phyloP scores from a whole-genome alignment of 441 rosid genomes.

The Populus hybrid region DNA sequence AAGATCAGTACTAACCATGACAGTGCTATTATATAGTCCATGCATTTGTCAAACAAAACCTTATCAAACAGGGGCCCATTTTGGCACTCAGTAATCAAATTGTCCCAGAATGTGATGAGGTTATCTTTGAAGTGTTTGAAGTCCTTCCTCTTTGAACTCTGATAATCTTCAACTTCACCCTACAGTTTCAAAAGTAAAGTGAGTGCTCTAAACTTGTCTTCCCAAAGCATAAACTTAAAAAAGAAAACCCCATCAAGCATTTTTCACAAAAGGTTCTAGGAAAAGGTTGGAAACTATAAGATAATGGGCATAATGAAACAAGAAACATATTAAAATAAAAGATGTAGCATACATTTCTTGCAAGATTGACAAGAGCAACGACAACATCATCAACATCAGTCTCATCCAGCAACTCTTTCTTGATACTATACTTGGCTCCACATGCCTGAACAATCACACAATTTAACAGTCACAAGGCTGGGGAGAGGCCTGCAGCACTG shows the following conservation, averaged over 20 bases:
- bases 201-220: neutral
- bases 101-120: constrained; percentile 83
- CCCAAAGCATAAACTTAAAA: neutral
- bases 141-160: constrained; percentile 74
- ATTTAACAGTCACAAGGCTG: constrained; percentile 14
- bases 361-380: constrained; percentile 90
- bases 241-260: neutral
- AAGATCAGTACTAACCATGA: constrained; percentile 67
- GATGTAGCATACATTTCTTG: constrained; percentile 56
- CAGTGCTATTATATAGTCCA: constrained; percentile 94
- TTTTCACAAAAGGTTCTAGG: neutral
- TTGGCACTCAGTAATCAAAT: constrained; percentile 74
- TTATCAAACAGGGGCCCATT: constrained; percentile 93
- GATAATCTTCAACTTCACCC: constrained; percentile 92
- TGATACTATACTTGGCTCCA: constrained; percentile 73
- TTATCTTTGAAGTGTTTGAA: constrained; percentile 83
- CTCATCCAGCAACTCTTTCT: constrained; percentile 77
- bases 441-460: constrained; percentile 62
- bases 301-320: neutral
- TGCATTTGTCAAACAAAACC: constrained; percentile 88
- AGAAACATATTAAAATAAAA: constrained; percentile 15
- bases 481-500: neutral
- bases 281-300: neutral
- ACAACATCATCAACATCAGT: constrained; percentile 97
- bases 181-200: constrained; percentile 24